phyloP scores from a whole-genome alignment of 768 basidiomycete species.

The Leucocoprinus birnbaumii region DNA sequence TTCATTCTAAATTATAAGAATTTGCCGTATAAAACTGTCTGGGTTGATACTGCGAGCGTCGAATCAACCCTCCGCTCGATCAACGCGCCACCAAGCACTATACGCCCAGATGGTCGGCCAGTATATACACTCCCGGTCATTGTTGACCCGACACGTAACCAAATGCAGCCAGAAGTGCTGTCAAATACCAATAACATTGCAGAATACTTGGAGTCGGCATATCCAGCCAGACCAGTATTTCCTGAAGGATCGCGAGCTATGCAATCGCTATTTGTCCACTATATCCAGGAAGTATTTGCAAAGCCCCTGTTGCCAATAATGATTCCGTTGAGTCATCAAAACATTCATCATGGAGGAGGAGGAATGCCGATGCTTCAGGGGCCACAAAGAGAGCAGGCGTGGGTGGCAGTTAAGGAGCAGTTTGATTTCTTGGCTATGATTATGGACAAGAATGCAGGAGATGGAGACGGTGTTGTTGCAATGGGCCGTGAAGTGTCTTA shows the following conservation, averaged over 20 bases:
- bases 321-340: constrained; percentile 64
- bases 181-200: constrained; percentile 62
- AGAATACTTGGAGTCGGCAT: constrained; percentile 67
- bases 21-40: constrained; percentile 64
- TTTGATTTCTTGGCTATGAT: constrained; percentile 63
- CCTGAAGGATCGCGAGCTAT: constrained; percentile 69
- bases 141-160: constrained; percentile 51
- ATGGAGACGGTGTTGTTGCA: constrained; percentile 61
- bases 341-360: constrained; percentile 39
- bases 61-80: constrained; percentile 57
- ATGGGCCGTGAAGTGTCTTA: constrained; percentile 68
- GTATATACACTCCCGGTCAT: constrained; percentile 72
- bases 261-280: constrained; percentile 68
- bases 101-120: constrained; percentile 53
- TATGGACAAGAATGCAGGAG: constrained; percentile 64
- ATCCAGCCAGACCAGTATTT: constrained; percentile 68
- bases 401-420: constrained; percentile 62
- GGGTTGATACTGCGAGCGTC: constrained; percentile 70
- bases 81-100: constrained; percentile 54
- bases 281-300: constrained; percentile 61
- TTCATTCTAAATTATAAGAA: constrained; percentile 78
- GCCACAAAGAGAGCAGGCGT: constrained; percentile 59
- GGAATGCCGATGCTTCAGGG: constrained; percentile 22
- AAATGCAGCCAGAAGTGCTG: constrained; percentile 45
- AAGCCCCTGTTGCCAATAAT: constrained; percentile 69